Conservation (phyloP, 2,329 filamentous ascomycete genomes). For the Ophiocordyceps unilateralis region DNA sequence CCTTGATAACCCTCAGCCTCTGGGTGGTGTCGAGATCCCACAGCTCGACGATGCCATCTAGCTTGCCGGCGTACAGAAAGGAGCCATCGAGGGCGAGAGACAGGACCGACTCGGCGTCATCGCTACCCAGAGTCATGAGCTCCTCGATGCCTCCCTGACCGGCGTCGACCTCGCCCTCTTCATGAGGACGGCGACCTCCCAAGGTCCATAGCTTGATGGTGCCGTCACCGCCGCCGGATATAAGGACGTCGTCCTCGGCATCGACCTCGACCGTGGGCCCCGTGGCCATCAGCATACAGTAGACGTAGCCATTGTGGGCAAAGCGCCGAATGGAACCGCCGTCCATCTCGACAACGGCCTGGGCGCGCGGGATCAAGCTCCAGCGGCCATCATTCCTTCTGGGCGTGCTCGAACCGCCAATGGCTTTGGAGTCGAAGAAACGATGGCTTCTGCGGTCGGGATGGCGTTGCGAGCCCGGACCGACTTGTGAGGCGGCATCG, state of each 20-base stretch:
- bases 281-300: slow-evolving; percentile 79
- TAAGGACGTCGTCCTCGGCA: slow-evolving; percentile 59
- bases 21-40: slow-evolving; percentile 96
- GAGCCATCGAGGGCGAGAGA: slow-evolving; percentile 77
- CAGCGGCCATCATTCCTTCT: slow-evolving; percentile 46
- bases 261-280: slow-evolving; percentile 51
- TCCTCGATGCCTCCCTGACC: slow-evolving; percentile 40
- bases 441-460: slow-evolving; percentile 64
- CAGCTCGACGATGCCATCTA: slow-evolving; percentile 76
- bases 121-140: slow-evolving; percentile 45
- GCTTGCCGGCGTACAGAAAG: slow-evolving; percentile 80
- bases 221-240: slow-evolving; percentile 87
- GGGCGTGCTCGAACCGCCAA: slow-evolving; percentile 66
- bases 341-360: slow-evolving; percentile 59
- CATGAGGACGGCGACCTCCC: slow-evolving; percentile 12
- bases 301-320: slow-evolving; percentile 89
- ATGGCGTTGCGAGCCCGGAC: slow-evolving; percentile 48
- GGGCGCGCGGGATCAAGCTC: slow-evolving; percentile 33
- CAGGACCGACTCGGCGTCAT: slow-evolving; percentile 48
- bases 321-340: slow-evolving; percentile 69
- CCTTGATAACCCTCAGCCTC: slow-evolving; percentile 70
- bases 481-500: slow-evolving; percentile 40
- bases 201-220: slow-evolving; percentile 89
- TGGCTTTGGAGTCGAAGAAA: slow-evolving; percentile 84
- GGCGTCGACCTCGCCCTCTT: background rate